Percentiles rank a stretch among this genome's conserved stretches.
These are phyloP conservation scores for Linderniella brevidens DNA, from an alignment of 257 asterid species.

Conservation along the genomic window DNA sequence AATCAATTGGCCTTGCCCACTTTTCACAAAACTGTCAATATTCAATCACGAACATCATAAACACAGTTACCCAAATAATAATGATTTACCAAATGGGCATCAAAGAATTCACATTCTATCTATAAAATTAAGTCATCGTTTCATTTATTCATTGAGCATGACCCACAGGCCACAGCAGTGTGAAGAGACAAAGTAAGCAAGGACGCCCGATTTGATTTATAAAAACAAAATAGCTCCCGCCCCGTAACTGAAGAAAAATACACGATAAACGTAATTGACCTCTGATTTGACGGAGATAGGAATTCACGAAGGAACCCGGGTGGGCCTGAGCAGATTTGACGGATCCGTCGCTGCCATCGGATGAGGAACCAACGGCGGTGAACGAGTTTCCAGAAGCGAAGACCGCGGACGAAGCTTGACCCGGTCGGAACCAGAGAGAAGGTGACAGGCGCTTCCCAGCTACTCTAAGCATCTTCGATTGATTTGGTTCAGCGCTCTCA, in stretches of 20 bases:
- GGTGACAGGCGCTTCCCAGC: conserved; percentile 50
- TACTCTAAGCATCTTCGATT: conserved; percentile 36
- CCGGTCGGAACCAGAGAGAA: conserved; percentile 33
- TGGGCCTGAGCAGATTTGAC: conserved; percentile 15
- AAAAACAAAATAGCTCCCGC: too few species aligned
- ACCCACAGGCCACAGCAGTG: too few species aligned
- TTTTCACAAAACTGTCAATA: neutral
- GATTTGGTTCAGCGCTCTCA: neutral
- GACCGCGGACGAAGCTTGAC: conserved; percentile 27
- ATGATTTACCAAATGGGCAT: too few species aligned
- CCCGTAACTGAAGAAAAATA: neutral
- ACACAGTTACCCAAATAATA: too few species aligned
- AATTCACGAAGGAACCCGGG: conserved; percentile 9
- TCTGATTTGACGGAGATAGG: conserved; percentile 32
- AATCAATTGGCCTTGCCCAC: neutral
- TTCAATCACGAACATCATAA: neutral
- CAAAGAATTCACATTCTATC: too few species aligned
- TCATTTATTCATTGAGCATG: too few species aligned
- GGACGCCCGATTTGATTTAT: too few species aligned
- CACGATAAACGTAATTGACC: conserved; percentile 17
- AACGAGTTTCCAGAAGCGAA: conserved; percentile 17
- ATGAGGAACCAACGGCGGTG: conserved; percentile 22
- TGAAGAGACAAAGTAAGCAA: too few species aligned
- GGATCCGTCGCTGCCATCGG: conserved; percentile 17
- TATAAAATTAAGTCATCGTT: too few species aligned